A percentile compares a stretch with the other conserved stretches of the same genome.
Evolutionary conservation across 352 stramenopile species (phyloP).

Genomic region (Phytopythium chamaehyphon): DNA sequence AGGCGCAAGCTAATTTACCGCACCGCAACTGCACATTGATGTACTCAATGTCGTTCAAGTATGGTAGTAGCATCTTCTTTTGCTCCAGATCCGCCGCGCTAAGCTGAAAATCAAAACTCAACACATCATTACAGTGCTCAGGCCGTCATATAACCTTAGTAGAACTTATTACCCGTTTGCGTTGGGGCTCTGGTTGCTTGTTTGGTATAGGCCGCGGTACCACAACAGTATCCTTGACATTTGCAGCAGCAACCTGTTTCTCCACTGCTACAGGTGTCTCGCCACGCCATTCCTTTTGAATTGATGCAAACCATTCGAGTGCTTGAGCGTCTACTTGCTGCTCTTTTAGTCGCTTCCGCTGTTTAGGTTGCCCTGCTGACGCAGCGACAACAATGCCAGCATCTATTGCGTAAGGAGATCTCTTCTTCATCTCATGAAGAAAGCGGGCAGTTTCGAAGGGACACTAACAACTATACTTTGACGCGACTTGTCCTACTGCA

Average conservation of each 20-base stretch:
- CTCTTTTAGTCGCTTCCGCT: conserved; percentile 4
- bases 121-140: too few relatives aligned
- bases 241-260: too few relatives aligned
- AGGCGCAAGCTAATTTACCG: neutral
- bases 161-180: too few relatives aligned
- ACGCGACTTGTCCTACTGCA: too few relatives aligned
- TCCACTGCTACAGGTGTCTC: too few relatives aligned
- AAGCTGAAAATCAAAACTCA: conserved; percentile 23
- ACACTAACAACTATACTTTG: too few relatives aligned
- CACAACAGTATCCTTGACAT: too few relatives aligned
- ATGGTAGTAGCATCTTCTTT: conserved; percentile 81
- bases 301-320: conserved; percentile 1
- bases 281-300: conserved; percentile 12
- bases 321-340: conserved; percentile 3
- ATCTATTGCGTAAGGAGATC: conserved; percentile 35
- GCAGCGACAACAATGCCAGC: conserved; percentile 3
- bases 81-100: conserved; percentile 56
- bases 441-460: too few relatives aligned
- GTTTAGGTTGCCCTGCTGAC: conserved; percentile 2
- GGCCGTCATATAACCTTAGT: too few relatives aligned
- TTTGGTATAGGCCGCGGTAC: too few relatives aligned
- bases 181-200: too few relatives aligned
- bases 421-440: conserved; percentile 20
- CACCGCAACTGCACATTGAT: conserved; percentile 77
- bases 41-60: conserved; percentile 86